These are phyloP conservation scores for Chaetomiaceae sp. DNA, from an alignment of 2,329 filamentous ascomycete genomes.

Conservation along the genomic window DNA sequence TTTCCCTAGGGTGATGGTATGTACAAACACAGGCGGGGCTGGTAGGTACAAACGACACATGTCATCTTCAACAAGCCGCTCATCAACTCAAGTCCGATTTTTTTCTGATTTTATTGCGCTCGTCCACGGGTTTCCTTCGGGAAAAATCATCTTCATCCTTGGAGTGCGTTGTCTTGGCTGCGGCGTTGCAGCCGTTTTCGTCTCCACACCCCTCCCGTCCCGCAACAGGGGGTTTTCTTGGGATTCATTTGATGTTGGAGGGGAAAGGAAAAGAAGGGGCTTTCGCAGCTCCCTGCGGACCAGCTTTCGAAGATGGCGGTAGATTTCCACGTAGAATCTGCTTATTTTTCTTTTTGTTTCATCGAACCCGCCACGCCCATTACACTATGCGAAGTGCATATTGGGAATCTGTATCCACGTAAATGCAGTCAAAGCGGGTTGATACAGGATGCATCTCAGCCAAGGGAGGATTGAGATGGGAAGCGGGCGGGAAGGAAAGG, in stretches of 20 bases:
- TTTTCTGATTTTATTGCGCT: too few relatives aligned
- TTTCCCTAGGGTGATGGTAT: too few relatives aligned
- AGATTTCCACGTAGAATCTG: too few relatives aligned
- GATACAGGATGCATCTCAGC: too few relatives aligned
- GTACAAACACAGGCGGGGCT: too few relatives aligned
- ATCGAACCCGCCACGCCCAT: too few relatives aligned
- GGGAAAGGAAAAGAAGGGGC: neutral
- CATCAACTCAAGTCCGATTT: too few relatives aligned
- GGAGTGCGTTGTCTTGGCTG: constrained; percentile 12
- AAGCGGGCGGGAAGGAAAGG: neutral
- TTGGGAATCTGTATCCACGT: too few relatives aligned
- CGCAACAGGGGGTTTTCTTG: constrained; percentile 5
- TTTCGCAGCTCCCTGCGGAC: neutral
- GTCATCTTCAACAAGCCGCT: neutral
- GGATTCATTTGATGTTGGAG: neutral
- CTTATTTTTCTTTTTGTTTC: too few relatives aligned
- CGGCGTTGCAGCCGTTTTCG: constrained; percentile 6
- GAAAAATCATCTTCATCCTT: too few relatives aligned
- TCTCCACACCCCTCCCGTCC: constrained; percentile 10
- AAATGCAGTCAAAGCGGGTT: neutral
- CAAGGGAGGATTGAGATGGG: neutral
- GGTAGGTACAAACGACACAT: too few relatives aligned
- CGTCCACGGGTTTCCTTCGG: neutral
- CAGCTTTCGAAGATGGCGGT: neutral
- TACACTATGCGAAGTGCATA: too few relatives aligned